Evolutionary conservation across 2,329 filamentous ascomycete species (phyloP).

Genomic region (Aureobasidium pullulans): DNA sequence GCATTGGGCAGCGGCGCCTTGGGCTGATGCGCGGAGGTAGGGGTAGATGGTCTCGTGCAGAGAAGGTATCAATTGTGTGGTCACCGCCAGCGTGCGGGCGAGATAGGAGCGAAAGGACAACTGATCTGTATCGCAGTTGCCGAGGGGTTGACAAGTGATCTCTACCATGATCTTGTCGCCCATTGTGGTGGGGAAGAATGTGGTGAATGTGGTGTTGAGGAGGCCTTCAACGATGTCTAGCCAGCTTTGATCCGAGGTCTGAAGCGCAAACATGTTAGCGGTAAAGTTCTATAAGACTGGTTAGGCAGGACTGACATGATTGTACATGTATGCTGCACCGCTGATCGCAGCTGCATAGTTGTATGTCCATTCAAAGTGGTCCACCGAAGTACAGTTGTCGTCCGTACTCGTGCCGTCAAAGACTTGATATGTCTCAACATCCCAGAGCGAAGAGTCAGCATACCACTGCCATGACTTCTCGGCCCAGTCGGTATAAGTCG

Average conservation of each 20-base stretch:
- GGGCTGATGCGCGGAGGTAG: constrained; percentile 44
- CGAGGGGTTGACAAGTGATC: constrained; percentile 54
- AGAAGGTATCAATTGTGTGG: constrained; percentile 33
- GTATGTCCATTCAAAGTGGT: constrained; percentile 42
- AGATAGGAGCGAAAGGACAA: constrained; percentile 65
- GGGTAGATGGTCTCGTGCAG: constrained; percentile 36
- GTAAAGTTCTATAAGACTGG: no score
- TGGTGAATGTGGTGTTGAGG: constrained; percentile 15
- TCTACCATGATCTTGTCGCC: constrained; percentile 56
- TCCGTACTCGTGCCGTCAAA: constrained; percentile 39
- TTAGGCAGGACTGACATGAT: constrained; percentile 25
- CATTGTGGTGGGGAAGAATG: constrained; percentile 44
- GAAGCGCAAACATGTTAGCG: not conserved
- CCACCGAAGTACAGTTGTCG: constrained; percentile 37
- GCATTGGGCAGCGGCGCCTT: constrained; percentile 47
- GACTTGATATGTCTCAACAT: constrained; percentile 29
- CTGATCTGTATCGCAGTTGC: constrained; percentile 63
- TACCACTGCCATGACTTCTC: constrained; percentile 31
- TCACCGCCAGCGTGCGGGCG: constrained; percentile 41
- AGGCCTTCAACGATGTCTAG: constrained; percentile 1
- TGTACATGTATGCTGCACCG: constrained; percentile 52
- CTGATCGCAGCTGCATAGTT: constrained; percentile 47
- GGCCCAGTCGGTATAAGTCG: constrained; percentile 58
- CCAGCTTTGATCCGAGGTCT: not conserved
- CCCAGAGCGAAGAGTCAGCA: constrained; percentile 46